Base-by-base conservation (phyloP, 2,329 filamentous ascomycete species). In the Paracorniculantispora psalliotae region DNA sequence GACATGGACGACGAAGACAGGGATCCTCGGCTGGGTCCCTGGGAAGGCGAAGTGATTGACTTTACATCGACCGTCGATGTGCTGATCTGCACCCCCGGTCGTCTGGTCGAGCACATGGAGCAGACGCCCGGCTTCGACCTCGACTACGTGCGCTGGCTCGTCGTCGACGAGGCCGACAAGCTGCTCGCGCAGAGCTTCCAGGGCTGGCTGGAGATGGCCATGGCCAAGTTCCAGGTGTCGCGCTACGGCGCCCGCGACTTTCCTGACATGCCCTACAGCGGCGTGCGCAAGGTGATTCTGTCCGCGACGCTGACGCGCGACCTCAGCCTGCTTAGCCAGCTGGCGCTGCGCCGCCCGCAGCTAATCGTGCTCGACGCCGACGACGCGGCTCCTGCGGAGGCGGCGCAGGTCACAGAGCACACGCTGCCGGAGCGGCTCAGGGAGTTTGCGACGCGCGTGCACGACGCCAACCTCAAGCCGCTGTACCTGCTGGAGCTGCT, bases 81-180 rank as follows among this genome's bases (percentile, higher is more conserved):
- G 35, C 80, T 99, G 26, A 89, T 97, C 53, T 94, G 91, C 71
- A 97, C 93, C 0, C 93, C 93, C 0, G 94, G 94, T 61, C 85
- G 93, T 63, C 82, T 97, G 1, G 91, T 97, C 4, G 93, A 97
- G 67, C 93, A 97, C 72, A 81, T 97, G 53, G 87, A 88, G 63
- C 86, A 87, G 61, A 97, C 93, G 0, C 84, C 85, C 3, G 92
- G 91, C 0, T 97, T 97, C 70, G 84, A 81, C 0, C 78, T 97
- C 23, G 83, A 89, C 59, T 81, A 89, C 68, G 79, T 97, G 4
- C 84, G 90, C 61, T 97, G 92, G 92, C 79, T 97, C 0, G 84
- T 97, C 2, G 89, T 97, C 48, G 93, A 97, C 67, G 93, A 97
- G 74, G 94, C 93, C 12, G 93, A 97, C 72, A 91, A 94, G 69